phyloP scores from a whole-genome alignment of 805 yeast species.

The Pichia gijzeniarum region DNA sequence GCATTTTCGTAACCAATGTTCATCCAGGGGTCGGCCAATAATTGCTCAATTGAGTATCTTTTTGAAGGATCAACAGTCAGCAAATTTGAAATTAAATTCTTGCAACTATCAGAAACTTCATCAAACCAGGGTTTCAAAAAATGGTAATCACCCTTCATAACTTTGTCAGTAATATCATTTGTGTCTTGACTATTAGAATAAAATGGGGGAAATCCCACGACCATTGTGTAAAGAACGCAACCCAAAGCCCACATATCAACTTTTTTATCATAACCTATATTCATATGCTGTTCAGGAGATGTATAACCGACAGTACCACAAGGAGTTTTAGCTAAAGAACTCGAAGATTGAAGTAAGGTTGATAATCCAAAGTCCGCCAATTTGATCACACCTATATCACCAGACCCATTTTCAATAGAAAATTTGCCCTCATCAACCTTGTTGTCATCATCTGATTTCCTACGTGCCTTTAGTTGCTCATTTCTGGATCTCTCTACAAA shows the following conservation, averaged over 20 bases:
- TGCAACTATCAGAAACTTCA: slow-evolving; percentile 67
- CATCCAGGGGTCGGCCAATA: slow-evolving; percentile 68
- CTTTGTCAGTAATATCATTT: slow-evolving; percentile 55
- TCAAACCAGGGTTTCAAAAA: slow-evolving; percentile 87
- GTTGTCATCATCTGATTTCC: slow-evolving; percentile 52
- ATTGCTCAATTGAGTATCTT: slow-evolving; percentile 62
- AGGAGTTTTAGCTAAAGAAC: slow-evolving; percentile 53
- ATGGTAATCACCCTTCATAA: slow-evolving; percentile 64
- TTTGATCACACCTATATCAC: slow-evolving; percentile 56
- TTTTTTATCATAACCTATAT: slow-evolving; percentile 54
- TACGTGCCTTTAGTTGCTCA: slow-evolving; percentile 38
- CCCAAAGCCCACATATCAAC: slow-evolving; percentile 75
- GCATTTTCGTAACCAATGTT: slow-evolving; percentile 27
- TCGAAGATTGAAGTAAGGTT: slow-evolving; percentile 37
- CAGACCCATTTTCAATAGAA: slow-evolving; percentile 48
- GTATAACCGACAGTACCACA: slow-evolving; percentile 76
- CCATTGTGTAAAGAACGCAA: slow-evolving; percentile 59
- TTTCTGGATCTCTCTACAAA: slow-evolving; percentile 34
- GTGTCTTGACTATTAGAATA: slow-evolving; percentile 59
- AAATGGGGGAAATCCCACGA: slow-evolving; percentile 73
- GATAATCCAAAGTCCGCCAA: slow-evolving; percentile 69
- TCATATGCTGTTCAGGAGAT: slow-evolving; percentile 63
- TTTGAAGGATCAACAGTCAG: slow-evolving; percentile 63
- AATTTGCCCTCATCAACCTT: slow-evolving; percentile 61
- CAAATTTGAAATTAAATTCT: slow-evolving; percentile 57